Evolutionary conservation across 2,329 filamentous ascomycete species (phyloP), one percentile per base, ranked within the genome.

Genomic region (Nothopassalora personata): DNA sequence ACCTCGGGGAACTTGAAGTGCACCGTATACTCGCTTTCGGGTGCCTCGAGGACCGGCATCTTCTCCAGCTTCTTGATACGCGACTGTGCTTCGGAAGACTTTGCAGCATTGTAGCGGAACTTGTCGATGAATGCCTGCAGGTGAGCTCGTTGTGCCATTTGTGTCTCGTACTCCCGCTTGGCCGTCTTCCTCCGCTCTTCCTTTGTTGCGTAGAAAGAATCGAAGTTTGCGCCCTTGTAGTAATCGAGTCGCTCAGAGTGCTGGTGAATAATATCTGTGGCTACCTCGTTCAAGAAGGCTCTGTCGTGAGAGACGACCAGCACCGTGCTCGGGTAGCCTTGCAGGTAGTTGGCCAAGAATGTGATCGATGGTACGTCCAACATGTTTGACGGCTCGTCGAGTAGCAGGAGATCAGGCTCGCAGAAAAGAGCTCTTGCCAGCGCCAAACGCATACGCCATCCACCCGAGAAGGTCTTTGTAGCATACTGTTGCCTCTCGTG

Each of bases 361-460:
- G 94, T 95, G 72, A 99, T 97, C 27, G 94, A 97, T n/a, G 94
- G 94, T 59, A 99, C 94, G 77, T 97, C 94, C 90, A 99, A 91
- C 93, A 97, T 97, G 86, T 97, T 97, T 57, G 57, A 49, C 78
- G 94, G 94, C 86, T 99, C 94, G 80, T 99, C 94, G 68, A 99
- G 91, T 74, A 99, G 83, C 60, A 99, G 79, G 54, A 99, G 81
- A 77, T 99, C 94, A 47, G 94, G 94, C 74, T 99, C 94, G 79
- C 94, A 99, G 81, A 99, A 99, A 36, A 99, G 84, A 13, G 94
- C 94, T 82, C 94, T 83, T 11, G 94, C 94, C 63, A 99, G 83
- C 13, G 94, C 94, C 70, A 99, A 79, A 80, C 94, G 88, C 94
- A 99, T 99, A 77, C 94, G 87, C 94, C 94, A 99, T 88, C 94